Evolutionary conservation across 2,329 filamentous ascomycete species (phyloP).

Genomic region (Epicoccum sorghinum): DNA sequence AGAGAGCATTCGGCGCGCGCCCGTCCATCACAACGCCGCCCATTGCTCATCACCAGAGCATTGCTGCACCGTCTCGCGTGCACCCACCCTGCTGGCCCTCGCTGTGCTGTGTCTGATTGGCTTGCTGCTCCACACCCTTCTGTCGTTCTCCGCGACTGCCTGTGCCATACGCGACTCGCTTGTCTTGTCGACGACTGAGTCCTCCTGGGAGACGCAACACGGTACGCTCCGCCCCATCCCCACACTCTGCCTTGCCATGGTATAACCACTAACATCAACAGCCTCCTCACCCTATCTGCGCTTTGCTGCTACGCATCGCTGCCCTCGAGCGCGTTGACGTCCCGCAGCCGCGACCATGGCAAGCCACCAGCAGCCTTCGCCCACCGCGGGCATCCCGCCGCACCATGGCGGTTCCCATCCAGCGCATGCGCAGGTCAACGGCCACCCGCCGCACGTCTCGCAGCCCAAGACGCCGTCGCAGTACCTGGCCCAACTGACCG

Average conservation of each 20-base stretch:
- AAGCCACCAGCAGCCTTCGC: constrained; percentile 76
- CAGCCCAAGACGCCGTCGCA: constrained; percentile 71
- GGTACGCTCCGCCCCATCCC: constrained; percentile 16
- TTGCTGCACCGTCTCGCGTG: constrained; percentile 15
- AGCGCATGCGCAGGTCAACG: constrained; percentile 64
- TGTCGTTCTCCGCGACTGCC: constrained; percentile 33
- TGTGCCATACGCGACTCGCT: constrained; percentile 31
- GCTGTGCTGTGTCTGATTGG: constrained; percentile 11
- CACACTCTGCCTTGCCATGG: neutral
- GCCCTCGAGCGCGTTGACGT: constrained; percentile 12
- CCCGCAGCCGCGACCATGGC: constrained; percentile 59
- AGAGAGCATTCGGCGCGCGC: constrained; percentile 24
- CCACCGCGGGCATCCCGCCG: constrained; percentile 73
- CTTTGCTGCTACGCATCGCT: constrained; percentile 16
- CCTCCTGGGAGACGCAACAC: constrained; percentile 21
- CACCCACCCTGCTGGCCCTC: constrained; percentile 1
- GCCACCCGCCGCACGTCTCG: constrained; percentile 59
- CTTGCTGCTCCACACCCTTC: constrained; percentile 29
- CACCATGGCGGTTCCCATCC: constrained; percentile 72
- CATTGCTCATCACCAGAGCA: constrained; percentile 18
- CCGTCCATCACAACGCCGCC: constrained; percentile 19
- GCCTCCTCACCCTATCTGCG: neutral
- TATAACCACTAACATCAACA: neutral
- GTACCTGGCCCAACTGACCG: constrained; percentile 79
- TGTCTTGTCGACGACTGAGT: constrained; percentile 9